Percentiles rank a stretch among this genome's conserved stretches.
Conservation (phyloP, 352 stramenopile genomes). For the Phytophthora aleatoria region DNA sequence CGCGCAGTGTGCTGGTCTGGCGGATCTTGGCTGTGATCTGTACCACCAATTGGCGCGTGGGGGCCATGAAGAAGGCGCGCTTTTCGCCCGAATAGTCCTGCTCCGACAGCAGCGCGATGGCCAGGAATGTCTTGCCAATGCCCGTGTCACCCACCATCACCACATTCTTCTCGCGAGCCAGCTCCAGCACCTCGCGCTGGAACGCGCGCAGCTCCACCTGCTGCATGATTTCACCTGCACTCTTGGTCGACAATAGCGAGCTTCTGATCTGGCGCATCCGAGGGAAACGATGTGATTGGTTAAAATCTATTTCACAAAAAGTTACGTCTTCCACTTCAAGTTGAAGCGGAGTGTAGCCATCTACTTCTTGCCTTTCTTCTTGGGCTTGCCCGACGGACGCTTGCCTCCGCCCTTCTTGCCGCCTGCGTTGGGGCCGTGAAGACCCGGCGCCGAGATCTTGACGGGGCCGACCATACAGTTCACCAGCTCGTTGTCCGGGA, state of each 20-base stretch:
- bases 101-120: slow-evolving; percentile 74
- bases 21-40: slow-evolving; percentile 82
- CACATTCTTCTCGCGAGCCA: slow-evolving; percentile 74
- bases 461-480: slow-evolving; percentile 91
- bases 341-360: slow-evolving; percentile 24
- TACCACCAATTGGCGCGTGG: slow-evolving; percentile 80
- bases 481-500: slow-evolving; percentile 90
- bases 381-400: slow-evolving; percentile 32
- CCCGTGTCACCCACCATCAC: slow-evolving; percentile 85
- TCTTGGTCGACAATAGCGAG: not conserved
- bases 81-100: slow-evolving; percentile 70
- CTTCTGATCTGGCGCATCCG: slow-evolving; percentile 9
- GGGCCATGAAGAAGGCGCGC: slow-evolving; percentile 83
- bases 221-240: slow-evolving; percentile 23
- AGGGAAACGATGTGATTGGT: slow-evolving; percentile 18
- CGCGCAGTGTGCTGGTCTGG: slow-evolving; percentile 61
- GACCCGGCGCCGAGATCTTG: slow-evolving; percentile 84
- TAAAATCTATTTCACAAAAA: slow-evolving; percentile 14
- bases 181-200: slow-evolving; percentile 71
- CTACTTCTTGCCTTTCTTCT: slow-evolving; percentile 46
- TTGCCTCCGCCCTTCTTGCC: slow-evolving; percentile 48
- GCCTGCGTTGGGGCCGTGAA: slow-evolving; percentile 39
- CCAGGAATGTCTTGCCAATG: slow-evolving; percentile 88
- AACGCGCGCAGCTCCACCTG: slow-evolving; percentile 66
- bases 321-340: slow-evolving; percentile 9